Evolutionary conservation across 345 rosid species (phyloP).

Genomic region (Crucihimalaya himalaica): DNA sequence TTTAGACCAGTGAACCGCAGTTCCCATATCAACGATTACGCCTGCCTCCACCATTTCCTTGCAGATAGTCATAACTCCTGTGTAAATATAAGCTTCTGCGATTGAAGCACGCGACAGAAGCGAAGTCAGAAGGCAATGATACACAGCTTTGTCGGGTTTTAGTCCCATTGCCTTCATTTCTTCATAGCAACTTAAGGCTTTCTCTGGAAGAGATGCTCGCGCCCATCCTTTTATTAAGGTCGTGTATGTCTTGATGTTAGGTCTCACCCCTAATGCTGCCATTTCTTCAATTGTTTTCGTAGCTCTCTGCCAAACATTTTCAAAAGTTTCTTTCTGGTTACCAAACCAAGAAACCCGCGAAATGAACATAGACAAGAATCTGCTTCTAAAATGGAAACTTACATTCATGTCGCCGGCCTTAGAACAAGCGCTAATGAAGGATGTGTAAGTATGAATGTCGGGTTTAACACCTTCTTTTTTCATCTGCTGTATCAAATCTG

Average conservation of each 20-base stretch:
- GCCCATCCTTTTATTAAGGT: conserved; percentile 95
- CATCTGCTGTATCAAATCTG: conserved; percentile 96
- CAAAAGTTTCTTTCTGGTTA: background rate
- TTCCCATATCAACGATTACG: conserved; percentile 86
- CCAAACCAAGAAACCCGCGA: background rate
- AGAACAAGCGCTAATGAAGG: conserved; percentile 91
- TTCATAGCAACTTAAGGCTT: conserved; percentile 78
- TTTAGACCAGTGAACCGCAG: conserved; percentile 92
- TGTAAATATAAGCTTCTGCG: conserved; percentile 71
- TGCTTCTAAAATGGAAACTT: conserved; percentile 24
- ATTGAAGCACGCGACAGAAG: conserved; percentile 79
- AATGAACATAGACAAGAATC: background rate
- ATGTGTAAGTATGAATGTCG: conserved; percentile 89
- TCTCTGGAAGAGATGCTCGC: conserved; percentile 88
- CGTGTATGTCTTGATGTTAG: conserved; percentile 89
- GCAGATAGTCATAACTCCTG: conserved; percentile 60
- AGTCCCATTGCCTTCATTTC: conserved; percentile 77
- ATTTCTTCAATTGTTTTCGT: conserved; percentile 65
- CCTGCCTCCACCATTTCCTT: conserved; percentile 77
- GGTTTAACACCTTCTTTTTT: conserved; percentile 80
- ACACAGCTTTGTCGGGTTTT: conserved; percentile 86
- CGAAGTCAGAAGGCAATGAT: conserved; percentile 88
- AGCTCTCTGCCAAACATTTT: conserved; percentile 62
- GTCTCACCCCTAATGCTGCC: conserved; percentile 64
- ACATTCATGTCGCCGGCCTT: conserved; percentile 98